Conservation (phyloP, 495 filamentous ascomycete genomes). For the Physcia stellaris region DNA sequence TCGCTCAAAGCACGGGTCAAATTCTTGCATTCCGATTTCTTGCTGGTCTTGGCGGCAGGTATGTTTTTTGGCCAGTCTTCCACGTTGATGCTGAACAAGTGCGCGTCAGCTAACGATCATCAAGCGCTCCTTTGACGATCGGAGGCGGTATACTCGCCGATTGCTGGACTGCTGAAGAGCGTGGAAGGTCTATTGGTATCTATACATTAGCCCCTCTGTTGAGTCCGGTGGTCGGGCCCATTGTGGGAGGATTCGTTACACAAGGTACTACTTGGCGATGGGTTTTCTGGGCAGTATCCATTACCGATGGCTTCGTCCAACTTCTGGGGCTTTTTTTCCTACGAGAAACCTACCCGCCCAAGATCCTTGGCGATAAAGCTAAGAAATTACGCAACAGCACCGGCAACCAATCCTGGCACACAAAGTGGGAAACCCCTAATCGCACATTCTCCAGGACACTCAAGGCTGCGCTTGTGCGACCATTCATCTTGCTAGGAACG, state of each 20-base stretch:
- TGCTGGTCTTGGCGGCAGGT: slow-evolving; percentile 44
- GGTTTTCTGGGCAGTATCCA: slow-evolving; percentile 51
- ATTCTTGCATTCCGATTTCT: slow-evolving; percentile 45
- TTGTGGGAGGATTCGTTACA: slow-evolving; percentile 52
- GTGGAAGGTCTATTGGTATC: slow-evolving; percentile 49
- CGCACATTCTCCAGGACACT: slow-evolving; percentile 30
- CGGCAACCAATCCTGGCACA: slow-evolving; percentile 45
- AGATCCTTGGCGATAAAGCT: slow-evolving; percentile 43
- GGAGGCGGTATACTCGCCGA: slow-evolving; percentile 51
- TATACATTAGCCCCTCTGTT: slow-evolving; percentile 54
- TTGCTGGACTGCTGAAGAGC: slow-evolving; percentile 46
- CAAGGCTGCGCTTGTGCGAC: slow-evolving; percentile 32
- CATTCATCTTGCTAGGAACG: slow-evolving; percentile 43
- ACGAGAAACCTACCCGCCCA: slow-evolving; percentile 56
- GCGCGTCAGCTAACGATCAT: slow-evolving; percentile 3
- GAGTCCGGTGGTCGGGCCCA: slow-evolving; percentile 51
- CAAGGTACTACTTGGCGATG: slow-evolving; percentile 58
- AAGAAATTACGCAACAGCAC: slow-evolving; percentile 46
- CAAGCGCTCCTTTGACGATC: slow-evolving; percentile 27
- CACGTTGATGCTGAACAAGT: background rate
- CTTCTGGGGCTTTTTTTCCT: slow-evolving; percentile 50
- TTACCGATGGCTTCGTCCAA: slow-evolving; percentile 49
- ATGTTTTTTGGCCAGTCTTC: slow-evolving; percentile 30
- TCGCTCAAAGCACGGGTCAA: slow-evolving; percentile 33
- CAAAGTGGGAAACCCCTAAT: slow-evolving; percentile 44